Base-by-base conservation (phyloP, 1,284 basidiomycete genomes). In the Tilletiaria anomala region DNA sequence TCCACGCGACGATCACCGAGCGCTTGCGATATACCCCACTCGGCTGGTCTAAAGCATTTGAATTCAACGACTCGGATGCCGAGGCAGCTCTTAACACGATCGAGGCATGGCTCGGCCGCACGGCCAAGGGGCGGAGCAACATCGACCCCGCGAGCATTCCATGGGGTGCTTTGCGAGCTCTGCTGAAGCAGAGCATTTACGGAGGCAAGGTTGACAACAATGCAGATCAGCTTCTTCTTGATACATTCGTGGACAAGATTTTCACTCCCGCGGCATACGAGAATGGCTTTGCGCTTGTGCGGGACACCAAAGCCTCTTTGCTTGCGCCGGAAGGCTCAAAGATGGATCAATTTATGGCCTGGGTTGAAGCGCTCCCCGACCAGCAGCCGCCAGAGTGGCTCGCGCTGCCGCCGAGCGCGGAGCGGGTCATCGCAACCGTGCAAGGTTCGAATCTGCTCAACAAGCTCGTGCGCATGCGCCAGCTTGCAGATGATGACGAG, bases 361-460 rank as follows among this genome's bases (percentile, higher is more conserved):
- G 64, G 64, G 56, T 57, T 2, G 48, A 52, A 24, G 49, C 47
- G 14, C 42, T 66, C 31, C 62, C 26, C 29, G 60, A 65, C 29
- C 60, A 65, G 38, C 63, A 66, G 43, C 63, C 63, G 8, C 55
- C 58, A 12, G 51, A 59, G 36, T 66, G 63, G 63, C 50, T 66
- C 20, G 53, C 55, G 5, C 47, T 66, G 39, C 60, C 63, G 31
- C 52, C 61, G 3, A 59, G 48, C 19, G 62, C 63, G 3, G 61
- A 66, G 37, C 56, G 58, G 35, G 56, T 59, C 39, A 58, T 60
- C 22, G 63, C 63, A 1, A 58, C 52, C 8, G 54, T 56, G 8
- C 58, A 57, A 24, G 58, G 56, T 31, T 42, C 44, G 5, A 44
- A 43, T 1, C 39, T 58, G 41, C 40, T 66, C 26, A 55, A 45